Evolutionary conservation across 1,284 basidiomycete genomes (phyloP), one percentile per base, ranked within the genome.

Genomic region (Cystobasidium sp.): DNA sequence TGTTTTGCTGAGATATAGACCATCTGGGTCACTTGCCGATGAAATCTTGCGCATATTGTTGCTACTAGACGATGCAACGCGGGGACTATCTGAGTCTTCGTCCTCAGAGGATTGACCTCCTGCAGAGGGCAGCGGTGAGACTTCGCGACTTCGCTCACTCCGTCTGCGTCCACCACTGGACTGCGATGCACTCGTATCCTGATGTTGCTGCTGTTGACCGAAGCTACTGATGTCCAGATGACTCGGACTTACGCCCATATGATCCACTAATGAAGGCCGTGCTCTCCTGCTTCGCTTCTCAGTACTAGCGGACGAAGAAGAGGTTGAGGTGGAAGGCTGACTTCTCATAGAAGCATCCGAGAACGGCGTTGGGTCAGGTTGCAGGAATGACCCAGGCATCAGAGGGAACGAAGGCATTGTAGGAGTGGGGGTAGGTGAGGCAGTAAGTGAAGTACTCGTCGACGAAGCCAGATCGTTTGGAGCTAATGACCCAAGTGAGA

Each of bases 211-310:
- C 22, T 20, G 8, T 18, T 53, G 44, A 16, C 64, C 64, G 22
- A 66, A 66, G 44, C 49, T 31, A 5, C 31, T 53, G 14, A 66
- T 52, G 22, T 66, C 64, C 10, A 66, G 64, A 41, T 66, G 64
- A 3, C 64, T 49, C 1, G 64, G 64, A 55, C 64, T 66, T n/a
- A 66, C 51, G 46, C 64, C 64, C 46, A 66, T n/a, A 16, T 66
- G 64, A 10, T 46, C 64, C 18, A 66, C 22, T n/a, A 66, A 24
- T 8, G 49, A 53, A 18, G 64, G 64, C 2, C 49, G 12, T 37
- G 64, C 49, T 10, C 37, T 43, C 20, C 64, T 46, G 14, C 51
- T 16, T 20, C 46, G 1, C 6, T 4, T 66, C 12, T 39, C n/a
- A 14, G 43, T 52, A 22, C 37, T 18, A 14, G 52, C 37, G 14